Conservation (phyloP, 2,329 filamentous ascomycete genomes). For the Colletotrichum eremochloae region DNA sequence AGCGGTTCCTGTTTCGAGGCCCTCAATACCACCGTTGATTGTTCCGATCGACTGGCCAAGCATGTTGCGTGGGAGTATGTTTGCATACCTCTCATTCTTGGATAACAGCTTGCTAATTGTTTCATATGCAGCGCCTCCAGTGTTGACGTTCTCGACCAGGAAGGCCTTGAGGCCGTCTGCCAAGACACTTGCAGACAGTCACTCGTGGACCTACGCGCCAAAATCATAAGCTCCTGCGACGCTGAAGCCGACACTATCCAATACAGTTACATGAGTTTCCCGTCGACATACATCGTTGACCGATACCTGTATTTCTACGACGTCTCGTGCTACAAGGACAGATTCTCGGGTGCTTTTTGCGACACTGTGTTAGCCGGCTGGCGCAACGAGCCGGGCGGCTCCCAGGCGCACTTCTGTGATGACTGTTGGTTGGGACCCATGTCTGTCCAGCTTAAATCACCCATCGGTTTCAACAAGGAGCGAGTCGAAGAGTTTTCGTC, state of each 20-base stretch:
- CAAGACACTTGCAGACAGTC: not conserved
- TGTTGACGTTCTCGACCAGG: not conserved
- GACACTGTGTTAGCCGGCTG: not conserved
- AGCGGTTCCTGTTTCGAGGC: no score
- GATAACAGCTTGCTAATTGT: no score
- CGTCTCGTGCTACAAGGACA: slow-evolving; percentile 8
- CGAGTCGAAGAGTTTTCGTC: not conserved
- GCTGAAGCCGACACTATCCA: not conserved
- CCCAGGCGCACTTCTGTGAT: not conserved
- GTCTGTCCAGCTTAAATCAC: not conserved
- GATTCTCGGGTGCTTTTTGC: not conserved
- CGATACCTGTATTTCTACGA: slow-evolving; percentile 1
- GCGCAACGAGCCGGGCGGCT: not conserved
- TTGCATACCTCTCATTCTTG: no score
- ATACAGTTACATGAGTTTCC: not conserved
- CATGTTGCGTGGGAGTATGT: no score
- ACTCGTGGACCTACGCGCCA: not conserved
- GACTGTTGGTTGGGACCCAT: slow-evolving; percentile 5
- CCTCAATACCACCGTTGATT: no score
- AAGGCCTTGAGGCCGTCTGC: not conserved
- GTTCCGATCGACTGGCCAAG: no score
- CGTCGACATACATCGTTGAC: not conserved
- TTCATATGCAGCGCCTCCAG: no score
- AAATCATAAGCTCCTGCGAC: not conserved
- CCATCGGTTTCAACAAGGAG: not conserved